A percentile compares a stretch with the other conserved stretches of the same genome.
phyloP scores from a whole-genome alignment of 257 asterid species.

The Leonotis leonurus region DNA sequence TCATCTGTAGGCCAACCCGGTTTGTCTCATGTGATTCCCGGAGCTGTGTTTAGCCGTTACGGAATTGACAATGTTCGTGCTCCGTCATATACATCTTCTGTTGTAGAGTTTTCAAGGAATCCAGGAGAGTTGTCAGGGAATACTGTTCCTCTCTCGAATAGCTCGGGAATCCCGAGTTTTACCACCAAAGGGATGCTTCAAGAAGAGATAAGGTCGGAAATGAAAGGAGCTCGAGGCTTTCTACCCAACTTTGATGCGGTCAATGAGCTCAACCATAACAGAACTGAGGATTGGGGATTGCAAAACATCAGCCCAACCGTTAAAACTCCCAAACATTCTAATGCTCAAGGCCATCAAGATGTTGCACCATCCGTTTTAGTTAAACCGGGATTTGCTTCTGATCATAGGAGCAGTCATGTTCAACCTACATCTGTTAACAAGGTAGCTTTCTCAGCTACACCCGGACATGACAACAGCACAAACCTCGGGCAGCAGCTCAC shows the following conservation, averaged over 20 bases:
- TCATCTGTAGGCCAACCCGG: slow-evolving; percentile 35
- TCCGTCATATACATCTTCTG: slow-evolving; percentile 26
- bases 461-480: slow-evolving; percentile 21
- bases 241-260: slow-evolving; percentile 36
- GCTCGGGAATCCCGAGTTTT: slow-evolving; percentile 28
- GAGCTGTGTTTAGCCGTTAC: slow-evolving; percentile 30
- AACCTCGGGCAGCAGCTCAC: slow-evolving; percentile 27
- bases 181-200: slow-evolving; percentile 26
- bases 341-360: slow-evolving; percentile 31
- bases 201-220: slow-evolving; percentile 30
- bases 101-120: slow-evolving; percentile 47
- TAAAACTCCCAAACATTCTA: slow-evolving; percentile 37
- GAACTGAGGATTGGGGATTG: slow-evolving; percentile 46
- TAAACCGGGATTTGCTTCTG: slow-evolving; percentile 38
- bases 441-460: slow-evolving; percentile 17
- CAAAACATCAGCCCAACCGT: slow-evolving; percentile 39
- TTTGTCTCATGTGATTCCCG: slow-evolving; percentile 27
- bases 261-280: slow-evolving; percentile 38
- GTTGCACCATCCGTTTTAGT: slow-evolving; percentile 39
- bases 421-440: slow-evolving; percentile 22
- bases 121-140: slow-evolving; percentile 31
- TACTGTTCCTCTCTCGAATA: slow-evolving; percentile 29
- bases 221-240: slow-evolving; percentile 39
- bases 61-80: slow-evolving; percentile 33
- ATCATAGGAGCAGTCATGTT: slow-evolving; percentile 27